Evolutionary conservation across 2,329 filamentous ascomycete species (phyloP).

Genomic region (Neonectria magnoliae): DNA sequence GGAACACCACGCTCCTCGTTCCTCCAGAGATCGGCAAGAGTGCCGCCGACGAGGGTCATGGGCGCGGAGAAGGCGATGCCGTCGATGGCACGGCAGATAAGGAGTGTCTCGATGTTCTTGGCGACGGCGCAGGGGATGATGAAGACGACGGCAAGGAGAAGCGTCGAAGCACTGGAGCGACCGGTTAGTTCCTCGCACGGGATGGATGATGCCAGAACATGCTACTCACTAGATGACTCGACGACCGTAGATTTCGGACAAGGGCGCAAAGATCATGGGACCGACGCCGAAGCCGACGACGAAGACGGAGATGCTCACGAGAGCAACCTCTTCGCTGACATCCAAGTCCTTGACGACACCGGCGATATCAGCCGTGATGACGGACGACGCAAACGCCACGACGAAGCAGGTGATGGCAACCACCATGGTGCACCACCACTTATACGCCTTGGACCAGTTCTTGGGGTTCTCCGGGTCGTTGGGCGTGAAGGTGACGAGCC

Average conservation of each 20-base stretch:
- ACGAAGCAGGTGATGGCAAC: constrained; percentile 81
- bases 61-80: constrained; percentile 87
- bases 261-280: constrained; percentile 81
- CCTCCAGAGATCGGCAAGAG: constrained; percentile 83
- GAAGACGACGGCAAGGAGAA: constrained; percentile 78
- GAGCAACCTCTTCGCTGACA: constrained; percentile 76
- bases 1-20: constrained; percentile 86
- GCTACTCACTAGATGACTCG: constrained; percentile 70
- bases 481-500: constrained; percentile 72
- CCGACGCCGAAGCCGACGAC: constrained; percentile 85
- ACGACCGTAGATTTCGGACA: constrained; percentile 80
- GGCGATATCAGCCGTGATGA: constrained; percentile 80
- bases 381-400: constrained; percentile 75
- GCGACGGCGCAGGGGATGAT: constrained; percentile 82
- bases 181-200: not conserved
- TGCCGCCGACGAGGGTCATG: constrained; percentile 87
- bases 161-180: constrained; percentile 61
- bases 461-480: constrained; percentile 83
- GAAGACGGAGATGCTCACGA: constrained; percentile 79
- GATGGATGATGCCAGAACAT: constrained; percentile 6
- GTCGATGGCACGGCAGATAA: constrained; percentile 81
- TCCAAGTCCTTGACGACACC: constrained; percentile 72
- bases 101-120: constrained; percentile 78
- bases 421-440: constrained; percentile 88
- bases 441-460: constrained; percentile 82